These are phyloP conservation scores for Gossypium lobatum DNA, from an alignment of 441 rosid genomes.

Conservation along the genomic window DNA sequence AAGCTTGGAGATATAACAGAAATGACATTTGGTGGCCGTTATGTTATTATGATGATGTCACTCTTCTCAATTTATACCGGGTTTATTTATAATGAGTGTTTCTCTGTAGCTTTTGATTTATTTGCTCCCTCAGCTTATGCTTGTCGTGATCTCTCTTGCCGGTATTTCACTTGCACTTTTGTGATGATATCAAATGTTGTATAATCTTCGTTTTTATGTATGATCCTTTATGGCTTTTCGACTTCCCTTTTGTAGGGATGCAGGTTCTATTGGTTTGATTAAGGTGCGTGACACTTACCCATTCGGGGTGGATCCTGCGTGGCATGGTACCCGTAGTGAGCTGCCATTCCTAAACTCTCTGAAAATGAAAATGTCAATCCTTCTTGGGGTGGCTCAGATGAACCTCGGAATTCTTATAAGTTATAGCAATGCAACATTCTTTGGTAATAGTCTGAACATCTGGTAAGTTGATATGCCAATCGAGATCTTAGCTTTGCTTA, in stretches of 20 bases:
- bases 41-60: slow-evolving; percentile 89
- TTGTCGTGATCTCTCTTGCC: slow-evolving; percentile 87
- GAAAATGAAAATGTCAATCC: slow-evolving; percentile 98
- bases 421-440: slow-evolving; percentile 75
- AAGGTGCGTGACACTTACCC: slow-evolving; percentile 73
- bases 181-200: not conserved
- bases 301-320: slow-evolving; percentile 88
- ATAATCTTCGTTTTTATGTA: slow-evolving; percentile 3
- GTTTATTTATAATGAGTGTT: slow-evolving; percentile 86
- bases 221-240: slow-evolving; percentile 14
- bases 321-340: slow-evolving; percentile 91
- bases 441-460: slow-evolving; percentile 44
- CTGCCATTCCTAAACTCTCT: slow-evolving; percentile 88
- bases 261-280: slow-evolving; percentile 72
- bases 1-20: slow-evolving; percentile 87
- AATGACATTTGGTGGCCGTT: slow-evolving; percentile 98
- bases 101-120: slow-evolving; percentile 81
- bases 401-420: slow-evolving; percentile 91
- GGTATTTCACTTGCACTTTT: slow-evolving; percentile 34
- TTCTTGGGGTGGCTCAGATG: slow-evolving; percentile 94
- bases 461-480: slow-evolving; percentile 45
- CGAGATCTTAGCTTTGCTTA: slow-evolving; percentile 20
- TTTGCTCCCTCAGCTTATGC: slow-evolving; percentile 83
- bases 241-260: slow-evolving; percentile 46
- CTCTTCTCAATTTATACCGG: slow-evolving; percentile 91